Conservation (phyloP, 1,284 basidiomycete genomes). For the Leccinum glutinopallens region DNA sequence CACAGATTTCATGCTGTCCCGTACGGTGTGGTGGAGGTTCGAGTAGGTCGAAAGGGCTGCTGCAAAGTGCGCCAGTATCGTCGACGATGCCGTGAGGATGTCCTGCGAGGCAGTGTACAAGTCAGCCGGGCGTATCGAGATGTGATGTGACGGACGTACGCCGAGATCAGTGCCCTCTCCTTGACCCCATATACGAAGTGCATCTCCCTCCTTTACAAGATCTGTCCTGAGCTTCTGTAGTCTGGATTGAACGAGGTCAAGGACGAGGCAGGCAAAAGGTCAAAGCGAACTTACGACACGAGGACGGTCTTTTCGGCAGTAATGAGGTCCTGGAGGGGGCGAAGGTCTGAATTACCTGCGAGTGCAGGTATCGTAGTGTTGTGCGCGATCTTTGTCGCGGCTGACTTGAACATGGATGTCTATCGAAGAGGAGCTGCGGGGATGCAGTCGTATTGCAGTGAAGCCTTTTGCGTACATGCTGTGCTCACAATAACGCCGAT, state of each 20-base stretch:
- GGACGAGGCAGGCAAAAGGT: not conserved
- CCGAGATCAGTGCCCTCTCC: conserved; percentile 88
- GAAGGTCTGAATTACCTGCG: conserved; percentile 80
- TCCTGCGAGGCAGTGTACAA: conserved; percentile 53
- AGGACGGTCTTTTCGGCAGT: conserved; percentile 86
- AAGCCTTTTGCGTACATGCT: not conserved
- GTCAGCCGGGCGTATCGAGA: not conserved
- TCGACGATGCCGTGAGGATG: conserved; percentile 71
- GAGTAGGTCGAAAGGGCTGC: conserved; percentile 75
- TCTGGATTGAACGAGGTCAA: conserved; percentile 37
- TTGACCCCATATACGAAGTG: conserved; percentile 76
- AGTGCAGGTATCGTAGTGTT: conserved; percentile 80
- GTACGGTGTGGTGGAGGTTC: conserved; percentile 71
- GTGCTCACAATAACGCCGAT: not conserved
- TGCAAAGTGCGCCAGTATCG: conserved; percentile 71
- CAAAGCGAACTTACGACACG: conserved; percentile 53
- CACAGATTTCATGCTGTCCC: conserved; percentile 77
- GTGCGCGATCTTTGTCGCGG: conserved; percentile 80
- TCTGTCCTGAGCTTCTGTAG: conserved; percentile 68
- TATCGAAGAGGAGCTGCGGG: conserved; percentile 8
- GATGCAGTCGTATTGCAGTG: not conserved
- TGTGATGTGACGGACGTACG: conserved; percentile 44
- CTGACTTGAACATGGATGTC: conserved; percentile 66
- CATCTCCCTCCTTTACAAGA: conserved; percentile 72
- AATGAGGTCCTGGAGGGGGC: conserved; percentile 86